Conservation (phyloP, 164 flowering plant genomes). For the Umbilicus rupestris region DNA sequence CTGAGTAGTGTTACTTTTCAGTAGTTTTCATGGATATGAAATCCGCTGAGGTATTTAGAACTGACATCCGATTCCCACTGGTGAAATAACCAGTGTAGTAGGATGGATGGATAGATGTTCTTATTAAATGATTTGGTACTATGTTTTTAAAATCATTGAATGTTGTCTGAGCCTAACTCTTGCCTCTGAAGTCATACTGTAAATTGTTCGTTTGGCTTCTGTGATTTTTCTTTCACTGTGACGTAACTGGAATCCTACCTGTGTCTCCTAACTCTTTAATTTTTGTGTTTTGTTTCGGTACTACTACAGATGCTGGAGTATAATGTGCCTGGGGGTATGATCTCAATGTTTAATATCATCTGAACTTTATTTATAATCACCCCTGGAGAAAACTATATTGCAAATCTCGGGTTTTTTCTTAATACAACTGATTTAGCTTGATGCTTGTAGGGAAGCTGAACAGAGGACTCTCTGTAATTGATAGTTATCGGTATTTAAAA, state of each 20-base stretch:
- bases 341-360: neutral
- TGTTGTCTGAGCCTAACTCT: neutral
- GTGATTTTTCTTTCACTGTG: neutral
- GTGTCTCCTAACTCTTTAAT: conserved; percentile 3
- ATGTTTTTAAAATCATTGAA: neutral
- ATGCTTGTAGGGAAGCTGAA: conserved; percentile 68
- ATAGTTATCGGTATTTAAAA: conserved; percentile 67
- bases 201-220: neutral
- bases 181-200: neutral
- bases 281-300: conserved; percentile 9
- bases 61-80: too few relatives aligned
- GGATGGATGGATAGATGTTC: neutral
- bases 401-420: neutral
- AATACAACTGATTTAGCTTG: neutral
- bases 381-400: neutral
- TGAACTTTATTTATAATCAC: neutral
- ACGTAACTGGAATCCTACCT: neutral
- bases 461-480: conserved; percentile 85
- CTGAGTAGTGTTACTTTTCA: neutral
- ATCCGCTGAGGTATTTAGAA: too few relatives aligned
- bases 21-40: neutral
- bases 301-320: conserved; percentile 87
- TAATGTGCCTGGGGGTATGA: conserved; percentile 89
- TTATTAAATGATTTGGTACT: neutral
- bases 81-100: too few relatives aligned